phyloP scores from a whole-genome alignment of 352 stramenopile species.

The Phytophthora cactorum region DNA sequence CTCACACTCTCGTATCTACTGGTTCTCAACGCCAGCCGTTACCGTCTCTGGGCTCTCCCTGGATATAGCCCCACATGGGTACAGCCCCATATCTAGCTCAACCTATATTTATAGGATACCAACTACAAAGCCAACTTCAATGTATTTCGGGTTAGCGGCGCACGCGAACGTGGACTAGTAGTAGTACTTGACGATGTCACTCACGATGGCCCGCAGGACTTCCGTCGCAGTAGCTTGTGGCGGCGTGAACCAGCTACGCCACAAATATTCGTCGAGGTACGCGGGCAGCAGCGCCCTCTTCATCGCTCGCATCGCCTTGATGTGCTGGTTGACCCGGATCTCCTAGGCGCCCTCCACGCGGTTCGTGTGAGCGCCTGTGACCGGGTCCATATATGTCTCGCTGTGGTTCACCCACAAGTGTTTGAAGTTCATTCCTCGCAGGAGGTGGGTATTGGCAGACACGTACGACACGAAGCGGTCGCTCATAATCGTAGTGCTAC shows the following conservation, averaged over 20 bases:
- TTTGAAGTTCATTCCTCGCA: too few relatives aligned
- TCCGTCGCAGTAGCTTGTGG: background rate
- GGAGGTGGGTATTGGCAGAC: too few relatives aligned
- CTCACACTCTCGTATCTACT: too few relatives aligned
- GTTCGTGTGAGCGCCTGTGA: constrained; percentile 1
- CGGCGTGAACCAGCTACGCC: background rate
- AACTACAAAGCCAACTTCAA: too few relatives aligned
- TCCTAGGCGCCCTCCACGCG: background rate
- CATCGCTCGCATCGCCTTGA: background rate
- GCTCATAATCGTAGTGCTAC: too few relatives aligned
- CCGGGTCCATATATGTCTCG: background rate
- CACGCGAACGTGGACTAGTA: too few relatives aligned
- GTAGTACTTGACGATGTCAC: constrained; percentile 1
- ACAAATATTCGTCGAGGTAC: too few relatives aligned
- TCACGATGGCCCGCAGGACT: background rate
- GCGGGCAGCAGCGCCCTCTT: background rate
- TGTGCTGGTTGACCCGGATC: background rate
- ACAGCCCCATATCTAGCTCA: background rate
- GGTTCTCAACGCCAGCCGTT: too few relatives aligned
- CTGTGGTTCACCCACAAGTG: too few relatives aligned
- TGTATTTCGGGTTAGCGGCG: too few relatives aligned
- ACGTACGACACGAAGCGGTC: too few relatives aligned
- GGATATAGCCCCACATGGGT: background rate
- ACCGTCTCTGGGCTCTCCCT: background rate
- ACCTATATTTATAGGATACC: background rate